Conservation (phyloP, 495 filamentous ascomycete species). For the Penicillium dipodomyicola region DNA sequence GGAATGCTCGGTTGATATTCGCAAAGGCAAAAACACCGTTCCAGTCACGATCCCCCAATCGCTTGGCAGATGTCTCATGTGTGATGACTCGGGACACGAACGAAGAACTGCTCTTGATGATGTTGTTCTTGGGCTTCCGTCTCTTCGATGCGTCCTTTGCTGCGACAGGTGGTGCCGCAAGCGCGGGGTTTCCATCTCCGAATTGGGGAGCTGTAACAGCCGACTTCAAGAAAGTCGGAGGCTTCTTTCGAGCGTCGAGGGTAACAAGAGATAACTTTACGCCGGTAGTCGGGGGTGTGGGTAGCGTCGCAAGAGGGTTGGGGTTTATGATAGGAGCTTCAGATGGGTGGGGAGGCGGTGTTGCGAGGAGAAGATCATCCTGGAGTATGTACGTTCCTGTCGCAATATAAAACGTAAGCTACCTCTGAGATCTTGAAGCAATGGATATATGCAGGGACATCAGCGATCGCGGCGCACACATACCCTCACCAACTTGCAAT, state of each 20-base stretch:
- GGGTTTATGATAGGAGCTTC: conserved; percentile 81
- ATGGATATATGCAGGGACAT: conserved; percentile 9
- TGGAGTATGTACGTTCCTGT: conserved; percentile 84
- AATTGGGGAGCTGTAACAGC: conserved; percentile 62
- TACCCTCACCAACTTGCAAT: conserved; percentile 91
- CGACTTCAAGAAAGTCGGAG: conserved; percentile 49
- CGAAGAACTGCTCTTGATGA: conserved; percentile 95
- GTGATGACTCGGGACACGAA: conserved; percentile 95
- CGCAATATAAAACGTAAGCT: conserved; percentile 21
- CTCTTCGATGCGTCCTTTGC: conserved; percentile 76
- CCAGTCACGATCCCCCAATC: conserved; percentile 69
- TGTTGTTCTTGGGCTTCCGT: conserved; percentile 94
- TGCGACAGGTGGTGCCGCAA: conserved; percentile 48
- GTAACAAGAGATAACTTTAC: conserved; percentile 80
- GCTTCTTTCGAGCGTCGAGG: conserved; percentile 59
- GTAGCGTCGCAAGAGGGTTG: conserved; percentile 84
- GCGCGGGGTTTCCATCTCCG: conserved; percentile 79
- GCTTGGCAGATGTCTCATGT: conserved; percentile 75
- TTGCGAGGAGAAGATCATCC: conserved; percentile 89
- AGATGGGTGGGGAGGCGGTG: conserved; percentile 90
- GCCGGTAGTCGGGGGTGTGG: conserved; percentile 74
- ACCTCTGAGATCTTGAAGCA: neutral
- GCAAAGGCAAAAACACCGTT: conserved; percentile 88
- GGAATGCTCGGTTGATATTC: conserved; percentile 90
- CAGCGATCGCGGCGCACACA: conserved; percentile 2